Base-by-base conservation (phyloP, 768 basidiomycete species). In the Xerocomellus chrysenteron region DNA sequence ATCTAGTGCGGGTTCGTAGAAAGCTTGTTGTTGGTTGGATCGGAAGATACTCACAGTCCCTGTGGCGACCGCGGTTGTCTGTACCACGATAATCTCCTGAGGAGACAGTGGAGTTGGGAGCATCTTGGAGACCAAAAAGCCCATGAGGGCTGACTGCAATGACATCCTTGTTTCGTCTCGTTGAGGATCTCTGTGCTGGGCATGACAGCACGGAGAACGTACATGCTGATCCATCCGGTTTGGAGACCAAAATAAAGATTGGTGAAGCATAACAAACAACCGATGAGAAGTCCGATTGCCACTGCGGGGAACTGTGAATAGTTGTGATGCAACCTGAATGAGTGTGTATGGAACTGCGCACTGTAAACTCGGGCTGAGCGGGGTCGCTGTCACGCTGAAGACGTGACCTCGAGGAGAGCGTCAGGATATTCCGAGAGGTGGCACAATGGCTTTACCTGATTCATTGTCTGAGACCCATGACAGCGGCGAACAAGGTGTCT, bases 21-120 rank as follows among this genome's bases (percentile, higher is more conserved):
- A 14, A 41, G n/a, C 9, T 17, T 28, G 19, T 36, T 9, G 13
- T 21, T 13, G 39, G n/a, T n/a, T 14, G 9, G 11, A 42, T 2
- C 6, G 14, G 26, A 11, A 40, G 36, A 61, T 60, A 49, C 57
- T 58, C 51, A 79, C 79, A 3, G 82, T 83, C 21, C 96, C 96
- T 2, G 94, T 98, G 2, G 95, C 96, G 2, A 95, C 94, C 0
- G 96, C 94, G 0, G 92, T 95, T 0, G 96, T 97, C 68, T 98
- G 95, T 3, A 97, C 80, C 0, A 98, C 91, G 19, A 97, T 88
- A 56, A 96, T 88, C 70, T 98, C 93, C 73, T 94, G 92, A 1
- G 94, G 87, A n/a, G 86, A 87, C 33, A 95, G 80, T 0, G 88
- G 88, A 4, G 73, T 78, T 1, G 86, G 85, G 6, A 94, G 76